Conservation (phyloP, 495 filamentous ascomycete species). For the Talaromyces wortmannii region DNA sequence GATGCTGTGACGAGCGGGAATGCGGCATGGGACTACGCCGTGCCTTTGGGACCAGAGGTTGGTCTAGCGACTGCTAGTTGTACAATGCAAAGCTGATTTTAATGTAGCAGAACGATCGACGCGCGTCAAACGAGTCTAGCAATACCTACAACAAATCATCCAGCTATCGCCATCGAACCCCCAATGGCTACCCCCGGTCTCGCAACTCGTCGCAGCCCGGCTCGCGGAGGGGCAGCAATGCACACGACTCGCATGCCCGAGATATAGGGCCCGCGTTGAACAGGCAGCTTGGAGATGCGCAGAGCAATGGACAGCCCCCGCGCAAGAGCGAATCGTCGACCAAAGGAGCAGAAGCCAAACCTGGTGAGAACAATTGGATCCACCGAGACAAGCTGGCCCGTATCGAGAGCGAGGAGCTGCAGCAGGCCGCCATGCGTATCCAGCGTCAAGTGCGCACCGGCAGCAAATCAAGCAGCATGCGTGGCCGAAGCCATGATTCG, state of each 20-base stretch:
- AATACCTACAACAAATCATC: slow-evolving; percentile 17
- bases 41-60: slow-evolving; percentile 37
- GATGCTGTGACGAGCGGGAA: slow-evolving; percentile 32
- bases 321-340: slow-evolving; percentile 8
- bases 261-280: slow-evolving; percentile 9
- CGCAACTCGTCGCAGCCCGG: slow-evolving; percentile 36
- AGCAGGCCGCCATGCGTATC: slow-evolving; percentile 73
- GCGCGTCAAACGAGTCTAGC: slow-evolving; percentile 31
- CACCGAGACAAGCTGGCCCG: slow-evolving; percentile 90
- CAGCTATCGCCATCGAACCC: slow-evolving; percentile 5
- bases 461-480: slow-evolving; percentile 51
- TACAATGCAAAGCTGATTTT: background rate
- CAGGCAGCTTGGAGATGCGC: background rate
- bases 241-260: slow-evolving; percentile 45
- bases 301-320: slow-evolving; percentile 8
- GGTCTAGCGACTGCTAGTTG: slow-evolving; percentile 3
- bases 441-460: slow-evolving; percentile 51
- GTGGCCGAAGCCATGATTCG: slow-evolving; percentile 46
- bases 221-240: slow-evolving; percentile 48
- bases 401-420: slow-evolving; percentile 90
- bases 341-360: slow-evolving; percentile 10
- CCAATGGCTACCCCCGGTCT: slow-evolving; percentile 10
- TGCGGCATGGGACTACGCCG: slow-evolving; percentile 37
- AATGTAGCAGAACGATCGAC: slow-evolving; percentile 13
- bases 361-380: slow-evolving; percentile 66